Evolutionary conservation across 345 rosid species (phyloP).

Genomic region (Hibiscus syriacus): DNA sequence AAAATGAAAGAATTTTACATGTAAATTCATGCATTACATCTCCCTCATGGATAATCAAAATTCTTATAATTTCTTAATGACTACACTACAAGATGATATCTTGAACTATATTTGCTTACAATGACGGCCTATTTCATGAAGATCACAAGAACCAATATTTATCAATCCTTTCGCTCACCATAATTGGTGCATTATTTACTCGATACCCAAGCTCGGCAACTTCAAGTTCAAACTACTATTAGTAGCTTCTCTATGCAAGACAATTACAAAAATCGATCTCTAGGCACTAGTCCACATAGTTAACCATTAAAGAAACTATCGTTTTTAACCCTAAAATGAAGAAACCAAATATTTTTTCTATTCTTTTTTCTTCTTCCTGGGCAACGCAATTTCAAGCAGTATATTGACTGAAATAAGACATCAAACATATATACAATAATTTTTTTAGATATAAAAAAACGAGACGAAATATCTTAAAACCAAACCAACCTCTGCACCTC

Average conservation of each 20-base stretch:
- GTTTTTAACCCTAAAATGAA: neutral
- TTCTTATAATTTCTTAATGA: neutral
- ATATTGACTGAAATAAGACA: neutral
- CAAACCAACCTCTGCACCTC: constrained; percentile 70
- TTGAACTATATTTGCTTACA: neutral
- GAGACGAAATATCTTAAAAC: neutral
- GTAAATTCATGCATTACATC: neutral
- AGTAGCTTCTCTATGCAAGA: neutral
- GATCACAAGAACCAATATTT: neutral
- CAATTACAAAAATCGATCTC: neutral
- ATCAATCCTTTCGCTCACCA: neutral
- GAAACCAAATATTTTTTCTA: too few relatives aligned
- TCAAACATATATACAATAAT: neutral
- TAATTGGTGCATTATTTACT: neutral
- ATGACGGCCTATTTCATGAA: neutral
- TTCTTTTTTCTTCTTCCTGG: too few relatives aligned
- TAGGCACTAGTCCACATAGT: neutral
- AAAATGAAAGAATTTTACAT: neutral
- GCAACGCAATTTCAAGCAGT: too few relatives aligned
- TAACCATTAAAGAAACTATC: neutral
- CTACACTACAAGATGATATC: neutral
- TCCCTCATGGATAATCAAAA: neutral
- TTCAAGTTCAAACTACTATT: neutral
- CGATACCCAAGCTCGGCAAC: neutral
- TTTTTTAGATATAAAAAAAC: neutral